Conservation (phyloP, 768 basidiomycete species). For the Megacollybia marginata region DNA sequence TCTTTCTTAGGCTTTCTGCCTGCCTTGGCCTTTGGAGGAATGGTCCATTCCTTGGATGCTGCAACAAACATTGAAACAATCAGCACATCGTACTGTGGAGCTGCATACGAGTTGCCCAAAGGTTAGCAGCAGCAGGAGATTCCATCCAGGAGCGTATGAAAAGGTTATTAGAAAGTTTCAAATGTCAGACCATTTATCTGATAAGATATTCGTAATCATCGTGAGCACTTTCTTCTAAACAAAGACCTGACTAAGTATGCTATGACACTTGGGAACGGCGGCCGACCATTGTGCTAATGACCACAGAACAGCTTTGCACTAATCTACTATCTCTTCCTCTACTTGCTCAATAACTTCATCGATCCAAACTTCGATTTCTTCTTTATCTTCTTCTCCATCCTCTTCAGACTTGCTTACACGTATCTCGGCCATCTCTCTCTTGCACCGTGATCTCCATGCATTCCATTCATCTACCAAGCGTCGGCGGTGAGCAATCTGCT, state of each 20-base stretch:
- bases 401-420: constrained; percentile 31
- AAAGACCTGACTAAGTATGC: not conserved
- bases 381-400: constrained; percentile 48
- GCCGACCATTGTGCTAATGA: not conserved
- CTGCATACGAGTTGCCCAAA: constrained; percentile 70
- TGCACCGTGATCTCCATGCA: constrained; percentile 80
- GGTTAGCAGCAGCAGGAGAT: constrained; percentile 40
- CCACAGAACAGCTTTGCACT: not conserved
- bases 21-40: constrained; percentile 80
- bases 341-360: constrained; percentile 91
- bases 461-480: constrained; percentile 98
- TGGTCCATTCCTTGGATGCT: constrained; percentile 90
- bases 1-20: constrained; percentile 86
- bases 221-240: constrained; percentile 14
- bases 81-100: not conserved
- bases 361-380: constrained; percentile 91
- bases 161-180: no score
- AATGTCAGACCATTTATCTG: no score
- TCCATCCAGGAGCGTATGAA: no score
- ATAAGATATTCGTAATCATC: not conserved
- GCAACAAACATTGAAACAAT: constrained; percentile 1
- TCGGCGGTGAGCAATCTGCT: constrained; percentile 83
- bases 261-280: not conserved
- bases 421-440: constrained; percentile 57
- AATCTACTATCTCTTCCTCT: constrained; percentile 70